These are phyloP conservation scores for Neurospora sp. DNA, from an alignment of 495 filamentous ascomycete species.

Conservation along the genomic window DNA sequence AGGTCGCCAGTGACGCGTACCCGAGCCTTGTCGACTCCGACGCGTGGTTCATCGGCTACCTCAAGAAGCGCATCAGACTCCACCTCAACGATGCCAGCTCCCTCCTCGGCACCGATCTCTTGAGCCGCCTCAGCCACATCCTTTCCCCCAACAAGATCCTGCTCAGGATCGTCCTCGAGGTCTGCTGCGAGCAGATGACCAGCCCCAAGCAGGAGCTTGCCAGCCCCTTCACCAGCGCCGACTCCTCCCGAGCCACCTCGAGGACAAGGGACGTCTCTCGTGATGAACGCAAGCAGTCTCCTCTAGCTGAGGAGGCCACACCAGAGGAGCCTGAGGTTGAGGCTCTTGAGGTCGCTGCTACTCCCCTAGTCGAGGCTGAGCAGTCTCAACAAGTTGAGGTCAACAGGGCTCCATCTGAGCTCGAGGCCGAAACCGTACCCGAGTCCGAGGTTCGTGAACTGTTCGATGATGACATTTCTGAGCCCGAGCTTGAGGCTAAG, in stretches of 20 bases:
- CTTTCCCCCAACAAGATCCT: constrained; percentile 23
- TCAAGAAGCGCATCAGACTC: constrained; percentile 20
- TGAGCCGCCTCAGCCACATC: constrained; percentile 24
- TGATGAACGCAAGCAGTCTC: neutral
- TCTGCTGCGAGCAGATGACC: constrained; percentile 21
- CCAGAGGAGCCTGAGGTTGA: neutral
- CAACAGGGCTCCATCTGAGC: constrained; percentile 13
- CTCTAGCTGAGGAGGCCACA: neutral
- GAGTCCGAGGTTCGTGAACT: neutral
- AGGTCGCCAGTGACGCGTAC: constrained; percentile 21
- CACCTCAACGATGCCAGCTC: constrained; percentile 21
- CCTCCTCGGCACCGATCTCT: constrained; percentile 17
- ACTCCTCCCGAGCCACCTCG: constrained; percentile 10
- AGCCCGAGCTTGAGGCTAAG: neutral
- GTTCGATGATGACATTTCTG: constrained; percentile 1
- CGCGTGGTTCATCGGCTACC: constrained; percentile 23
- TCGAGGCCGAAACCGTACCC: constrained; percentile 9
- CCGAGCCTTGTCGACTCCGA: constrained; percentile 21
- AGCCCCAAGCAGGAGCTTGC: constrained; percentile 1
- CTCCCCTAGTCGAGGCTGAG: neutral
- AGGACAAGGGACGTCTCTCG: neutral
- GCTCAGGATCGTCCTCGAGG: constrained; percentile 23
- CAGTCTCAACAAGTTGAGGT: neutral
- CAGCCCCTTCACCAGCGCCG: constrained; percentile 11
- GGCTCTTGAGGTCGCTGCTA: neutral